Percentiles rank a stretch among this genome's conserved stretches.
Conservation (phyloP, 305 asterid species). For the Salvia sclarea region DNA sequence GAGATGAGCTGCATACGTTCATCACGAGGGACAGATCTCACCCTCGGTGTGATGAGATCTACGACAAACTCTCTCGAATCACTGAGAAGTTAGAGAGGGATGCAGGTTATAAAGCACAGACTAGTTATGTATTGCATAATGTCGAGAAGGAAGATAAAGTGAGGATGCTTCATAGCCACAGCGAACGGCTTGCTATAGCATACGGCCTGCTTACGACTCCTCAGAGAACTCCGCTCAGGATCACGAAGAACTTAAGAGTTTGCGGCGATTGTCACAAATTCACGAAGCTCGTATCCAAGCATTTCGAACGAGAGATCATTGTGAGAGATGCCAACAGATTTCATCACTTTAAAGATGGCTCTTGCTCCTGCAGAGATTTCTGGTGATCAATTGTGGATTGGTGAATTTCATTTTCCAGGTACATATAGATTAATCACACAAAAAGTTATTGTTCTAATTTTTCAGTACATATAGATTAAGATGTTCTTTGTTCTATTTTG, state of each 20-base stretch:
- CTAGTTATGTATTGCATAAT: slow-evolving; percentile 61
- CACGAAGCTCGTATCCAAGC: slow-evolving; percentile 64
- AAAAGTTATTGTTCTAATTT: not conserved
- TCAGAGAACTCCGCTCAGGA: slow-evolving; percentile 46
- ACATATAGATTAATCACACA: not conserved
- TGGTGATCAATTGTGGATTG: no score
- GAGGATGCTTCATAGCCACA: slow-evolving; percentile 65
- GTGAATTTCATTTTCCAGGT: not conserved
- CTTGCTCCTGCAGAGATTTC: slow-evolving; percentile 84
- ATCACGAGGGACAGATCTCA: slow-evolving; percentile 70
- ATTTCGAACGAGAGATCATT: slow-evolving; percentile 55
- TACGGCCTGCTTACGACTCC: slow-evolving; percentile 59
- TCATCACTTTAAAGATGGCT: slow-evolving; percentile 73
- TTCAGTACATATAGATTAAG: not conserved
- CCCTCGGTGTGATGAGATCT: slow-evolving; percentile 55
- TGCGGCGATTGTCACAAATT: slow-evolving; percentile 79
- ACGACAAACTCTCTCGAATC: slow-evolving; percentile 48
- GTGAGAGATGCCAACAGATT: slow-evolving; percentile 79
- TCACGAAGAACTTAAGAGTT: slow-evolving; percentile 76
- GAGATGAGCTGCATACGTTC: slow-evolving; percentile 61
- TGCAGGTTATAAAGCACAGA: slow-evolving; percentile 70
- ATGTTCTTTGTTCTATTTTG: not conserved
- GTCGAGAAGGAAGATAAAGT: slow-evolving; percentile 64
- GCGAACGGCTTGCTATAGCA: slow-evolving; percentile 83
- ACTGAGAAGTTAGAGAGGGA: slow-evolving; percentile 55